Evolutionary conservation across 208 protist genomes (phyloP).

Genomic region (Angomonas deanei): DNA sequence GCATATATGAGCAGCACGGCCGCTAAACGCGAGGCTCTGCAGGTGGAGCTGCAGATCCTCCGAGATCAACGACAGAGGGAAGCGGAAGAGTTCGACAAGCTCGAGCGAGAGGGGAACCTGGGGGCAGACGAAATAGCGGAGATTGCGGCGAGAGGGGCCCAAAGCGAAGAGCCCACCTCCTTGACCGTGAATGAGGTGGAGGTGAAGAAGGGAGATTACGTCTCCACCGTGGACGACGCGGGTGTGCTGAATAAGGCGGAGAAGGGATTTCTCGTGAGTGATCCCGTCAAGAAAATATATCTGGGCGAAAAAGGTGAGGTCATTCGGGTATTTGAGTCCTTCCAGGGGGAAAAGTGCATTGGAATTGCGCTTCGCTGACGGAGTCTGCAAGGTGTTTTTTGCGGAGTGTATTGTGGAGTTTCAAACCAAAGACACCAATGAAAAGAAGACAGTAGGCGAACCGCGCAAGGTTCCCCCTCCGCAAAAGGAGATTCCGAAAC

Average conservation of each 20-base stretch:
- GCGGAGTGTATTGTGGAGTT: slow-evolving; percentile 47
- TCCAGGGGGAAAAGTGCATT: slow-evolving; percentile 77
- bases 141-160: slow-evolving; percentile 20
- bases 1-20: slow-evolving; percentile 10
- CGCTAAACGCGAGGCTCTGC: slow-evolving; percentile 55
- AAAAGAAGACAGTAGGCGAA: neutral
- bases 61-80: slow-evolving; percentile 50
- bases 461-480: too few species aligned
- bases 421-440: neutral
- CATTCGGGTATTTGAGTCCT: slow-evolving; percentile 46
- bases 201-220: slow-evolving; percentile 47
- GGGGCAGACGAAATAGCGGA: slow-evolving; percentile 44
- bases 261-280: slow-evolving; percentile 45
- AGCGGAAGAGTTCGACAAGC: slow-evolving; percentile 55
- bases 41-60: slow-evolving; percentile 59
- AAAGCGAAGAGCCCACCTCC: slow-evolving; percentile 4
- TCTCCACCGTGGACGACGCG: slow-evolving; percentile 53
- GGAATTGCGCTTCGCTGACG: slow-evolving; percentile 81
- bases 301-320: slow-evolving; percentile 70
- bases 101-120: slow-evolving; percentile 33
- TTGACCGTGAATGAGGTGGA: slow-evolving; percentile 22
- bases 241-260: slow-evolving; percentile 34
- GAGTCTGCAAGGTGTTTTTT: slow-evolving; percentile 70
- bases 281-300: slow-evolving; percentile 77
- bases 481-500: neutral